Evolutionary conservation across 192 early-diverging fungal genomes (phyloP).

Genomic region (Anaeromyces robustus): DNA sequence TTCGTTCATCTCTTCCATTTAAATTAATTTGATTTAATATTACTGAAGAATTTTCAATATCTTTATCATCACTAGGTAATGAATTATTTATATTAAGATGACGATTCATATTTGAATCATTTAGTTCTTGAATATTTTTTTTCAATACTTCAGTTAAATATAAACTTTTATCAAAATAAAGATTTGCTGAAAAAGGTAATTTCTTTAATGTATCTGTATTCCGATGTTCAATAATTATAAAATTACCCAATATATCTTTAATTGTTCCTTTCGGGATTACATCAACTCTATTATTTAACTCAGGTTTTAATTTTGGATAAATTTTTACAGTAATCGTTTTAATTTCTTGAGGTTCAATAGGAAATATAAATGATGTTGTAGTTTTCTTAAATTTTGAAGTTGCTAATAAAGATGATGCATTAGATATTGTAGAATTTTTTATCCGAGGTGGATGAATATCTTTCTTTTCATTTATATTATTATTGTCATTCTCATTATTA

Average conservation of each 20-base stretch:
- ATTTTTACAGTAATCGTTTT: slow-evolving; percentile 24
- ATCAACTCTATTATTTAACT: neutral
- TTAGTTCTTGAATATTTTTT: neutral
- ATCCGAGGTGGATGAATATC: neutral
- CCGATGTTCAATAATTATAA: neutral
- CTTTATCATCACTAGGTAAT: neutral
- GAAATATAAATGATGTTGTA: slow-evolving; percentile 42
- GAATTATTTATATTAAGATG: neutral
- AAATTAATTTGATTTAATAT: too few species aligned
- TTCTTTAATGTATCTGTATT: neutral
- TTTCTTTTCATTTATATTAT: neutral
- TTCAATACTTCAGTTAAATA: neutral
- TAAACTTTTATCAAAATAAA: neutral
- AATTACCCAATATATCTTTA: neutral
- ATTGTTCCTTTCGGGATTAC: neutral
- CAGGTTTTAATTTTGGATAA: slow-evolving; percentile 8
- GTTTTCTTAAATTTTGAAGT: slow-evolving; percentile 31
- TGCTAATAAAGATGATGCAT: neutral
- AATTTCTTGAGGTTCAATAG: slow-evolving; percentile 46
- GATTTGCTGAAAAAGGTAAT: neutral
- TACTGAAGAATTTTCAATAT: too few species aligned
- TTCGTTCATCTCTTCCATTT: too few species aligned
- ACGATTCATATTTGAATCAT: neutral
- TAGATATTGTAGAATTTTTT: slow-evolving; percentile 2
- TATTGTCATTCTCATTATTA: slow-evolving; percentile 12